Evolutionary conservation across 2,329 filamentous ascomycete genomes (phyloP), one percentile per base, ranked within the genome.

Genomic region (Teratosphaeria gauchensis): DNA sequence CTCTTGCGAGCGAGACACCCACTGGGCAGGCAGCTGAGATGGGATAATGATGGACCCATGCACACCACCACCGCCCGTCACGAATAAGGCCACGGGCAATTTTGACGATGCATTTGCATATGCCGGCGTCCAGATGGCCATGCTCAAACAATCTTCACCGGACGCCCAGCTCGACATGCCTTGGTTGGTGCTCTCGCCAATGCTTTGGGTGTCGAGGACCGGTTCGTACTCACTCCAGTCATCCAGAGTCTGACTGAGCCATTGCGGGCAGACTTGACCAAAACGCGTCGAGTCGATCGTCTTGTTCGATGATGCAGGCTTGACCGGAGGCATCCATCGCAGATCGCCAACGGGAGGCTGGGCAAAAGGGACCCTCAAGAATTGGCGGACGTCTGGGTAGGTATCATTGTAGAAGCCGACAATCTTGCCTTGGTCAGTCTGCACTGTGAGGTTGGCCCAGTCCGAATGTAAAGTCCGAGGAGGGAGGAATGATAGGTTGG

Each of bases 31-130:
- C 35, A 42, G 12, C 35, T 42, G 35, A 42, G 12, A 42, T 16
- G 35, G 35, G n/a, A 42, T 42, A 16, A 42, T 42, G 35, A 42
- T 42, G 35, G 35, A 42, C n/a, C 35, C 35, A 42, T 42, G 35
- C 11, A 14, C 11, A 16, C 35, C 35, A 14, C 75, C 74, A 6
- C 78, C 78, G 1, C 78, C 78, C 32, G 75, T 74, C 51, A 78
- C 71, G 68, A 78, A 81, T 38, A 75, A 70, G 9, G 77, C 67
- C 0, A 80, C 77, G 0, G 78, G 78, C 3, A 78, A 65, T 0
- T 64, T 62, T 1, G 61, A 65, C 54, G 67, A 62, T 0, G 69
- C 65, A 14, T 58, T 66, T 54, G 61, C 65, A 16, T 64, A 64
- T 7, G 66, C 61, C 7, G 76, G 75, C 14, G 75, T 69, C 77